Percentiles rank a stretch among this genome's conserved stretches.
Evolutionary conservation across 2,329 filamentous ascomycete genomes (phyloP).

Genomic region (Arthroderma uncinatum): DNA sequence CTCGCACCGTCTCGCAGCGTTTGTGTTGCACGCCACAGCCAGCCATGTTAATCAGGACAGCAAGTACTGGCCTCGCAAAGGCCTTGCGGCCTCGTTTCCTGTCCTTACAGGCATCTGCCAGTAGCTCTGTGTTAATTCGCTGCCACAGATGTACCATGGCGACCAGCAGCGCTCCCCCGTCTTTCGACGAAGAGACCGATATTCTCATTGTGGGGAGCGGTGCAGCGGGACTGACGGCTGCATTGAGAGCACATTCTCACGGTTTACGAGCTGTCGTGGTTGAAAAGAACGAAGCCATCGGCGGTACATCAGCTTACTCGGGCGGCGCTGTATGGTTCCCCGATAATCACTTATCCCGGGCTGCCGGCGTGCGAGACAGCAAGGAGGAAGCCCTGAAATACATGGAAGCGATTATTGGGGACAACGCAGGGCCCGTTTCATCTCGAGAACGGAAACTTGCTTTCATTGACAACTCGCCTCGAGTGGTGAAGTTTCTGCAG

Average conservation of each 20-base stretch:
- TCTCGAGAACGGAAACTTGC: slow-evolving; percentile 16
- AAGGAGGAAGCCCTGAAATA: slow-evolving; percentile 18
- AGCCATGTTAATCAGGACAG: too few species aligned
- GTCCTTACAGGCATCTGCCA: background rate
- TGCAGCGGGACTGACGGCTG: slow-evolving; percentile 20
- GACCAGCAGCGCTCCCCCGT: background rate
- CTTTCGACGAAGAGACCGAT: slow-evolving; percentile 13
- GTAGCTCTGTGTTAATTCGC: background rate
- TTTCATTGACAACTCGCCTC: slow-evolving; percentile 24
- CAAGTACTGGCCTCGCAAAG: too few species aligned
- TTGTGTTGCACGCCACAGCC: too few species aligned
- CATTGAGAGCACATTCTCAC: slow-evolving; percentile 19
- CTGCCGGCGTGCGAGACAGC: slow-evolving; percentile 19
- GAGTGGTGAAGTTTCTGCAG: slow-evolving; percentile 25
- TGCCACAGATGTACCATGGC: slow-evolving; percentile 19
- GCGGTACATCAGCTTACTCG: slow-evolving; percentile 28
- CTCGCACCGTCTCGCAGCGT: too few species aligned
- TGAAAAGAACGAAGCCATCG: slow-evolving; percentile 26
- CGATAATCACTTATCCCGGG: slow-evolving; percentile 18
- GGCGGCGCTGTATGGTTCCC: slow-evolving; percentile 30
- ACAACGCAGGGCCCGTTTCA: slow-evolving; percentile 24
- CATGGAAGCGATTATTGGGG: slow-evolving; percentile 21
- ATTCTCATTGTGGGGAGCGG: slow-evolving; percentile 28
- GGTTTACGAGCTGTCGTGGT: slow-evolving; percentile 22
- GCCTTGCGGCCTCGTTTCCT: too few species aligned